Percentiles rank a stretch among this genome's conserved stretches.
phyloP scores from a whole-genome alignment of 2,329 filamentous ascomycete species.

The Chalaropsis ovoidea region DNA sequence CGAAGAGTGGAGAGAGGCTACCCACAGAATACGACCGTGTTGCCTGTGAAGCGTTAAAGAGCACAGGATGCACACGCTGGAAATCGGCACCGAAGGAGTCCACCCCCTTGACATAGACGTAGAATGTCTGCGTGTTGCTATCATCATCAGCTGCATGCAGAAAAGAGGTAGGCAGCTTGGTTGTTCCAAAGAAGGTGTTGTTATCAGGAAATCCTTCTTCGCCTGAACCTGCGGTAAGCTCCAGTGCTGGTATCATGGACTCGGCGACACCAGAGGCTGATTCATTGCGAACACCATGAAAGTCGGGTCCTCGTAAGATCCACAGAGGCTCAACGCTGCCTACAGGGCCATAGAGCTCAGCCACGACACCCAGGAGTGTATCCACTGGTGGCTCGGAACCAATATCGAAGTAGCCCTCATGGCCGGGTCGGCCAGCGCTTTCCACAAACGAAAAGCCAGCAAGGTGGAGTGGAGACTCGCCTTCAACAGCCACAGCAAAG shows the following conservation, averaged over 20 bases:
- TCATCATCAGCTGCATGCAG: background rate
- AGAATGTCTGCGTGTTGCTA: conserved; percentile 8
- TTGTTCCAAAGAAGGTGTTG: conserved; percentile 17
- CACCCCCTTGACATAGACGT: conserved; percentile 22
- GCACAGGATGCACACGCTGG: conserved; percentile 23
- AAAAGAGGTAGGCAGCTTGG: conserved; percentile 4
- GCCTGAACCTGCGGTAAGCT: conserved; percentile 19
- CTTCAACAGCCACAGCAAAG: conserved; percentile 23
- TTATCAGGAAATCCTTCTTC: conserved; percentile 17
- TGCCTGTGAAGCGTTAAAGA: conserved; percentile 6
- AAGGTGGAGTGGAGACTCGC: conserved; percentile 22
- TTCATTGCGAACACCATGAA: conserved; percentile 12
- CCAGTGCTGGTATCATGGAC: background rate
- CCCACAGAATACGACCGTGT: conserved; percentile 13
- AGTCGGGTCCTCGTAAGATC: conserved; percentile 20
- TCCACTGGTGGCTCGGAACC: conserved; percentile 16
- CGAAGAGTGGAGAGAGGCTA: conserved; percentile 18
- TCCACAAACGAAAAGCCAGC: conserved; percentile 25
- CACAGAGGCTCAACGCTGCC: conserved; percentile 16
- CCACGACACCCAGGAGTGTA: conserved; percentile 18
- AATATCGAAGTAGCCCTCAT: conserved; percentile 26
- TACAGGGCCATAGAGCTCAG: conserved; percentile 24
- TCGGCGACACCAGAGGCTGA: background rate
- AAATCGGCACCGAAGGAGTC: conserved; percentile 17
- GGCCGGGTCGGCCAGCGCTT: conserved; percentile 21